Evolutionary conservation across 768 basidiomycete genomes (phyloP).

Genomic region (Boletus huronensis): DNA sequence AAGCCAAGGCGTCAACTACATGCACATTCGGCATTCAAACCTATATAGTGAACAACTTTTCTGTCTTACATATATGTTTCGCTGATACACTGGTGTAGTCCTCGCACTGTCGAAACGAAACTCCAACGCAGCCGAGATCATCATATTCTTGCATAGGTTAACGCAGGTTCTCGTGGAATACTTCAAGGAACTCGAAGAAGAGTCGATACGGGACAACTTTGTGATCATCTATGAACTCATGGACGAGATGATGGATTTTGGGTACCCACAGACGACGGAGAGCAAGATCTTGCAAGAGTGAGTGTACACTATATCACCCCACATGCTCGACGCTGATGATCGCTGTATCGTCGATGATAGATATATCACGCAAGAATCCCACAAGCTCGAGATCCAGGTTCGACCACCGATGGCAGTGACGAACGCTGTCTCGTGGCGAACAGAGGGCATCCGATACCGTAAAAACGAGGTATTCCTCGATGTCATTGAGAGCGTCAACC

Average conservation of each 20-base stretch:
- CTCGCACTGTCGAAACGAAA: slow-evolving; percentile 95
- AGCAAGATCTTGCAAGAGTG: slow-evolving; percentile 98
- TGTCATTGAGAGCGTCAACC: slow-evolving; percentile 95
- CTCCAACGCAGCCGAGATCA: slow-evolving; percentile 91
- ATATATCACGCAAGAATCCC: slow-evolving; percentile 97
- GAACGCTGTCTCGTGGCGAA: slow-evolving; percentile 97
- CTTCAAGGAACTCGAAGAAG: slow-evolving; percentile 99
- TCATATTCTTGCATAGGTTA: slow-evolving; percentile 93
- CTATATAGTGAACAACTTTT: slow-evolving; percentile 71
- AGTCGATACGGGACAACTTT: slow-evolving; percentile 98
- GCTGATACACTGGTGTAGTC: slow-evolving; percentile 45
- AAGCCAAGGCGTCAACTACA: slow-evolving; percentile 92
- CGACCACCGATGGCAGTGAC: slow-evolving; percentile 96
- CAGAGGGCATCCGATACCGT: slow-evolving; percentile 93
- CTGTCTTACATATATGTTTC: background rate
- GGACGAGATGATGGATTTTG: slow-evolving; percentile 99
- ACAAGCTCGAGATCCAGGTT: slow-evolving; percentile 92
- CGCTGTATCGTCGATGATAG: slow-evolving; percentile 33
- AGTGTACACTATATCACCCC: slow-evolving; percentile 23
- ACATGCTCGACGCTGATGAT: background rate
- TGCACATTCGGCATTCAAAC: slow-evolving; percentile 98
- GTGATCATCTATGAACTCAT: slow-evolving; percentile 98
- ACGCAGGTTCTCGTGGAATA: slow-evolving; percentile 93
- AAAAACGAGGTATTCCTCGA: slow-evolving; percentile 99
- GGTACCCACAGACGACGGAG: slow-evolving; percentile 98